Base-by-base conservation (phyloP, 2,329 filamentous ascomycete species). In the Stagonosporopsis cucurbitacearum region DNA sequence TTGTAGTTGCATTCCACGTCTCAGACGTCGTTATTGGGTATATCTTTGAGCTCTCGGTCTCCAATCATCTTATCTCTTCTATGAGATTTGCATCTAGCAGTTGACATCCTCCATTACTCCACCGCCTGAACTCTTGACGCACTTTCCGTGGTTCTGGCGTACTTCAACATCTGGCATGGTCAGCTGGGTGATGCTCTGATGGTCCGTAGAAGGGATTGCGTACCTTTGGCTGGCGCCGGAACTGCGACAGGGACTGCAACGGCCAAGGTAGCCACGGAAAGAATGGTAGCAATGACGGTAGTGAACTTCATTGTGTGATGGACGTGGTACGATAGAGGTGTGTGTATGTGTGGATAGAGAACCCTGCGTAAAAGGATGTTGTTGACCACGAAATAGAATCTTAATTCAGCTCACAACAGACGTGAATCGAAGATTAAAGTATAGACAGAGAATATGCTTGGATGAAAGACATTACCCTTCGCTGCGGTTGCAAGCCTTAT, bases 81-180 rank as follows among this genome's bases (percentile, higher is more conserved):
- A 9, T 3, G 35, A 3, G 13, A 12, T 19, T 4, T 4, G 3
- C 17, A 6, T 45, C 49, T 52, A 71, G 55, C 68, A 71, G 60
- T 59, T 53, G 45, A 50, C 36, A 33, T 71, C 67, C 59, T 71
- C 60, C 32, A 52, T 57, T 33, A 70, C 48, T 8, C 44, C 45
- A 35, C 62, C 65, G n/a, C 35, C 61, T 7, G 41, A 19, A 50
- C 63, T 56, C 41, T 59, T 62, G 58, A 75, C 72, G 50, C 73
- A 75, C 64, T 72, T 73, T 56, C 73, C 73, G 60, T 75, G 73
- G 62, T 75, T 74, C 54, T 70, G 68, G 43, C 70, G 70, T 7
- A 57, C 63, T 23, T 57, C 59, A 5, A 71, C 62, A 35, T 68
- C 70, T 74, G 17, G 4, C 7, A 15, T 7, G 44, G 43, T 69